Evolutionary conservation across 2,329 filamentous ascomycete species (phyloP), one percentile per base, ranked within the genome.

Genomic region (Lecanicillium sp.): DNA sequence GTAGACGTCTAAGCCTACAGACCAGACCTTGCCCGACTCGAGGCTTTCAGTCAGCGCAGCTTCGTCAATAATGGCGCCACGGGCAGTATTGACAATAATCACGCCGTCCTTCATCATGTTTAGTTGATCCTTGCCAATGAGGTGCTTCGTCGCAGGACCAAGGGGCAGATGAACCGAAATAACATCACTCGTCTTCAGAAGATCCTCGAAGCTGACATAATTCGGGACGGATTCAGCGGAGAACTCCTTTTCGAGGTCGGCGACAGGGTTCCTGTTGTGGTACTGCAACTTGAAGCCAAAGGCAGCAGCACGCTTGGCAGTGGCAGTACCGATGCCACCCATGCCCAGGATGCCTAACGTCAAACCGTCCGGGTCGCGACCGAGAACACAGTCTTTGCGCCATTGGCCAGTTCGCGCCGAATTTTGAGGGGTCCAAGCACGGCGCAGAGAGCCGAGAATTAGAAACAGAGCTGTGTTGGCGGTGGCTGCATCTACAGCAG

Each of bases 301-400:
- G 0, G 66, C 66, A 20, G 63, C 63, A 4, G 70, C 71, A 30
- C 70, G 63, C 28, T 69, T 62, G 14, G 60, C 62, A 35, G 49
- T 62, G 6, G 69, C 67, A 12, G 64, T 59, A 3, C 75, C 75
- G 33, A 79, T 78, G 9, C 73, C 71, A 18, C 75, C 75, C 71
- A 78, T 75, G 9, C 74, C 75, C 2, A 79, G 55, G 41, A 78
- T 73, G 5, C 73, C 74, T 61, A 32, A 67, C 64, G 38, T 75
- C 56, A 85, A 83, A 16, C 78, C 79, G 51, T 82, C 63, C 1
- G 81, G 82, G 50, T 85, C 80, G 49, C 80, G 78, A 2, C 80
- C 81, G 3, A 69, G 57, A 1, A 78, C 67, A 6, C 60, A 55
- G 3, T 75, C 78, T 43, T 68, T 67, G 19, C 53, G 48, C 73